Evolutionary conservation across 768 basidiomycete species (phyloP), one percentile per base, ranked within the genome.

Genomic region (Rhodosporidiobolus odoratus): DNA sequence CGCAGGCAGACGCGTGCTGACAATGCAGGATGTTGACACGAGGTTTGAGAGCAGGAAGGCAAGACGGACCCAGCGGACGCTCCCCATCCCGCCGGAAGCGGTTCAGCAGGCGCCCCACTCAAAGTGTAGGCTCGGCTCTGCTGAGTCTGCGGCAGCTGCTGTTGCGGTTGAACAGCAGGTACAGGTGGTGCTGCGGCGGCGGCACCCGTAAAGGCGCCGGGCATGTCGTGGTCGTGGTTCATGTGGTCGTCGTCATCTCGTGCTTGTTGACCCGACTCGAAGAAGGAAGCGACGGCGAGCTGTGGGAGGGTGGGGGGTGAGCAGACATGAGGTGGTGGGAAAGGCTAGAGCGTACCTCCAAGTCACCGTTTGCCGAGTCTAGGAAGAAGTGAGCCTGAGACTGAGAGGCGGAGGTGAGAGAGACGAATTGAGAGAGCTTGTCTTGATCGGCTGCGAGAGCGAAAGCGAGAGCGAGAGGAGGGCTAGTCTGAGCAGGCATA

Each of bases 311-410:
- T 45, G 32, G 32, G 35, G 12, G 38, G 27, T 48, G 7, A 52
- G 35, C 38, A 4, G 23, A 2, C 25, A 57, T 40, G 23, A 32
- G 19, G 1, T 0, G 1, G 37, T 3, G 25, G 8, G 21, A 30
- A 53, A 12, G 2, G 1, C 1, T 4, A 0, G 16, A 0, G 56
- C 61, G n/a, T 16, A 73, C 74, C 34, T 75, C 54, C 15, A 75
- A 32, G 56, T 76, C 65, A 8, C 73, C 73, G 21, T 52, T 61
- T 27, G 62, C 60, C 17, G 71, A 64, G 8, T 73, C 73, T 67
- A 76, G 75, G 70, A 47, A 76, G 73, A 76, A 76, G 38, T 52
- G 43, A 37, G 75, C 75, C 38, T 71, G 73, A 32, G 70, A 58
- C 37, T 45, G 32, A 1, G 45, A 34, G 30, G 54, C 43, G 34